Base-by-base conservation (phyloP, 2,329 filamentous ascomycete genomes). In the Xylariomycetidae sp. region DNA sequence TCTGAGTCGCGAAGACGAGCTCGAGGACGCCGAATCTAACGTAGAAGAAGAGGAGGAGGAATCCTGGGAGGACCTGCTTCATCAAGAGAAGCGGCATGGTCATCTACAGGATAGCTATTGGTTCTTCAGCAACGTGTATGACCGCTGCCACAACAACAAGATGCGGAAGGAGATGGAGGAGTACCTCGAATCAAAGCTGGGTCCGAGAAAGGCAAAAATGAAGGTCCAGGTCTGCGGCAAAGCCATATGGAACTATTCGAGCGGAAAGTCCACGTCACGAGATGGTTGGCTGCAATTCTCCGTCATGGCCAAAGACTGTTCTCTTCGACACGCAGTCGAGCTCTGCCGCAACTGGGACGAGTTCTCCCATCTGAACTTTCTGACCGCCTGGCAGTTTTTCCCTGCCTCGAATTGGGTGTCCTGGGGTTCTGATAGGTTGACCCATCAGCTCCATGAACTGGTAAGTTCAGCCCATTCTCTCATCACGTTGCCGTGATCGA, bases 241-340 rank as follows among this genome's bases (percentile, higher is more conserved):
- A 27, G 62, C 56, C 33, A 72, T 72, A 44, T 71, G 67, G 57
- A 70, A 72, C 48, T 70, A 72, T 42, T 66, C 67, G 7, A 67
- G 60, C 36, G 59, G 69, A 40, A 62, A 58, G 23, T 61, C 66
- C 4, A 64, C 71, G 57, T 62, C 55, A 29, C 56, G 67, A 33
- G 61, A 64, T 17, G 67, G 68, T 4, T 72, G 68, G 69, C 54
- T 68, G 15, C 68, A 71, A 19, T 72, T 71, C 45, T 68, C 63
- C 15, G 56, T 72, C 39, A 62, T 72, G 43, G 67, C 67, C 2
- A 70, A 68, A 46, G 64, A 68, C 31, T 69, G 64, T 33, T 50
- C 54, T 29, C 56, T 72, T 4, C 54, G 57, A 29, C 58, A 69
- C 27, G 67, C 64, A 4, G 57, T 69, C 15, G 48, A 59, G n/a